A percentile compares a stretch with the other conserved stretches of the same genome.
phyloP scores from a whole-genome alignment of 805 yeast species.

The Hanseniaspora osmophila region DNA sequence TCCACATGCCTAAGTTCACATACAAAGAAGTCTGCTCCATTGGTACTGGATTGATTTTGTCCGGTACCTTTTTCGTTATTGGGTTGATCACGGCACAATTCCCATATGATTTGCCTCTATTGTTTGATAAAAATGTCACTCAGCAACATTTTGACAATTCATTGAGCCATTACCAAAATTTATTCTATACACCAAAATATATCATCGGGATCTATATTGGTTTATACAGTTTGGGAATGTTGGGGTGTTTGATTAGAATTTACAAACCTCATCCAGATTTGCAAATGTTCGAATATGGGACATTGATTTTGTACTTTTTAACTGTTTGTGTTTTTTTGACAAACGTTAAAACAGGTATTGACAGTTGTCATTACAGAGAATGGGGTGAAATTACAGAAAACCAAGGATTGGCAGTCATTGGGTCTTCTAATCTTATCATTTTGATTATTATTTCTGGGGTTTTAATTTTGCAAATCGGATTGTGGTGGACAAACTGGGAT shows the following conservation, averaged over 20 bases:
- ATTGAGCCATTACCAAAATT: slow-evolving; percentile 54
- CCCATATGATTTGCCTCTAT: slow-evolving; percentile 66
- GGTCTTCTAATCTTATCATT: slow-evolving; percentile 73
- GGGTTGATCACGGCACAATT: slow-evolving; percentile 69
- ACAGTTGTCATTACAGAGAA: slow-evolving; percentile 49
- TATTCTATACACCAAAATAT: slow-evolving; percentile 50
- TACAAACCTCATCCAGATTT: slow-evolving; percentile 80
- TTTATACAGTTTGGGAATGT: slow-evolving; percentile 45
- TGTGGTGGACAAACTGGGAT: slow-evolving; percentile 72
- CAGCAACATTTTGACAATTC: slow-evolving; percentile 45
- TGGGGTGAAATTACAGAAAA: slow-evolving; percentile 90
- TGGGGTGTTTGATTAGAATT: slow-evolving; percentile 64
- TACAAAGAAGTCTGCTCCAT: slow-evolving; percentile 20
- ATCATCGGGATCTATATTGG: slow-evolving; percentile 21
- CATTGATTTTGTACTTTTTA: slow-evolving; percentile 57
- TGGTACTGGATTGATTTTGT: slow-evolving; percentile 18
- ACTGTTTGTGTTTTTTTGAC: slow-evolving; percentile 72
- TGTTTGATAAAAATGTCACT: slow-evolving; percentile 46
- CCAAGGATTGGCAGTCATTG: slow-evolving; percentile 83
- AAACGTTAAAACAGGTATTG: slow-evolving; percentile 69
- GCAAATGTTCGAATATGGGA: slow-evolving; percentile 80
- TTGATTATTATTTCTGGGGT: slow-evolving; percentile 63
- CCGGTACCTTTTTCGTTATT: slow-evolving; percentile 55
- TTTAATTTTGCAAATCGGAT: slow-evolving; percentile 72
- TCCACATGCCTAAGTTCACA: slow-evolving; percentile 5